These are phyloP conservation scores for Senna siamea DNA, from an alignment of 306 rosid species.

Conservation along the genomic window DNA sequence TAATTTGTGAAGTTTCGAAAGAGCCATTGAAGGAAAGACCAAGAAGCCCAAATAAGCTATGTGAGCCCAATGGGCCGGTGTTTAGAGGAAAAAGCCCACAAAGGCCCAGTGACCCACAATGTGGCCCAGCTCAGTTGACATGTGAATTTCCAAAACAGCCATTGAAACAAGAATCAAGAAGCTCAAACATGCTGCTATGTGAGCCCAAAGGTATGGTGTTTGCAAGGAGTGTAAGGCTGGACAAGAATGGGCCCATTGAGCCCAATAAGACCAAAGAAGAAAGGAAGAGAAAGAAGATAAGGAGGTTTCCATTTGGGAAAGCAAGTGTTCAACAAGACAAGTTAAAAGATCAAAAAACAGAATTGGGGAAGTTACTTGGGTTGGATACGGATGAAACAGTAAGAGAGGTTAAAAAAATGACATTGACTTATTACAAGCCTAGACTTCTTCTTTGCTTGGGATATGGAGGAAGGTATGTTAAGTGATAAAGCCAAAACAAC, in stretches of 20 bases:
- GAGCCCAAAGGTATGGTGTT: conserved; percentile 62
- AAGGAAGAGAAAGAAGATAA: conserved; percentile 44
- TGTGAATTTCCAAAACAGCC: conserved; percentile 41
- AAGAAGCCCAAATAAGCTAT: not conserved
- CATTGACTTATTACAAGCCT: conserved; percentile 49
- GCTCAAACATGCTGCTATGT: conserved; percentile 24
- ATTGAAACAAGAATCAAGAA: conserved; percentile 27
- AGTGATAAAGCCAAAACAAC: conserved; percentile 31
- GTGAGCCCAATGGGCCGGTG: too few species aligned
- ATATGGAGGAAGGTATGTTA: conserved; percentile 32
- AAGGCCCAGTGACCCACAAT: not conserved
- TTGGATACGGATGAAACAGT: conserved; percentile 35
- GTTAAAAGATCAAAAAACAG: conserved; percentile 39
- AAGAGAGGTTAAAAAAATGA: conserved; percentile 42
- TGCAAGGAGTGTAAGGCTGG: conserved; percentile 56
- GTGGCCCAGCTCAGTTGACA: conserved; percentile 18
- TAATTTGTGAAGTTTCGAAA: not conserved
- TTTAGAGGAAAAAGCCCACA: not conserved
- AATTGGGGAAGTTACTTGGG: conserved; percentile 33
- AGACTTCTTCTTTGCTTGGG: conserved; percentile 61
- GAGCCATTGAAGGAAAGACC: not conserved
- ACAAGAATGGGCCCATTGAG: conserved; percentile 22
- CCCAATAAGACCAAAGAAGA: conserved; percentile 30
- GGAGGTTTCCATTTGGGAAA: conserved; percentile 50
- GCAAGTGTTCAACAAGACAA: conserved; percentile 32